Conservation (phyloP, 2,329 filamentous ascomycete species). For the Emergomyces orientalis region DNA sequence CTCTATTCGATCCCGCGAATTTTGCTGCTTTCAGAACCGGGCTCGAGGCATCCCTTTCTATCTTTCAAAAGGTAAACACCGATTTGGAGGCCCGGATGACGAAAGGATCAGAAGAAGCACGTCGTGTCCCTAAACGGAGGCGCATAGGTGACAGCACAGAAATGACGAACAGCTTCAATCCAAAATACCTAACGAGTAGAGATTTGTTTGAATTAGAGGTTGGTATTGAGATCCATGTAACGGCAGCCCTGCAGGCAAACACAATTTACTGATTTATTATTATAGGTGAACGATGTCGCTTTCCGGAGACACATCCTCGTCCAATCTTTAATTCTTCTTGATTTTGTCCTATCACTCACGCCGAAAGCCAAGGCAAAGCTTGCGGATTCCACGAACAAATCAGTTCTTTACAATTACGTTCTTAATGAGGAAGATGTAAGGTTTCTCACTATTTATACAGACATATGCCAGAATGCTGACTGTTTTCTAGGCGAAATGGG, state of each 20-base stretch:
- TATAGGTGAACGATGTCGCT: constrained; percentile 78
- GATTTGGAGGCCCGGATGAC: constrained; percentile 58
- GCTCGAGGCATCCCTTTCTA: constrained; percentile 54
- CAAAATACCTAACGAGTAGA: constrained; percentile 94
- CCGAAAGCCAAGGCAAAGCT: constrained; percentile 72
- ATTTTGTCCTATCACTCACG: constrained; percentile 88
- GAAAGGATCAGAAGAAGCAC: constrained; percentile 53
- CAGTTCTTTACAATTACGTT: constrained; percentile 73
- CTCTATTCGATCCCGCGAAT: constrained; percentile 61
- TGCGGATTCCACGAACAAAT: constrained; percentile 66
- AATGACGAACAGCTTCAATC: constrained; percentile 71
- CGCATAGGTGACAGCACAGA: constrained; percentile 52
- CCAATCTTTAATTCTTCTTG: constrained; percentile 85
- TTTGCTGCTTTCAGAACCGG: constrained; percentile 58
- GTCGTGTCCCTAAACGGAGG: constrained; percentile 62
- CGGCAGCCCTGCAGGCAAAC: constrained; percentile 15
- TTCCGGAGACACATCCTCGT: constrained; percentile 92
- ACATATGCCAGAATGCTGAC: neutral
- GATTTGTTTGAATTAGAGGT: constrained; percentile 95
- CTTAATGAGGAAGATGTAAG: constrained; percentile 73
- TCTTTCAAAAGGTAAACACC: constrained; percentile 62
- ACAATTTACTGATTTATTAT: constrained; percentile 15
- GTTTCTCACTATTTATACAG: constrained; percentile 5
- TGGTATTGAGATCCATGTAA: constrained; percentile 19
- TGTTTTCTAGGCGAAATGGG: constrained; percentile 64